These are phyloP conservation scores for Phaeoacremonium minimum DNA, from an alignment of 2,329 filamentous ascomycete species.

Conservation along the genomic window DNA sequence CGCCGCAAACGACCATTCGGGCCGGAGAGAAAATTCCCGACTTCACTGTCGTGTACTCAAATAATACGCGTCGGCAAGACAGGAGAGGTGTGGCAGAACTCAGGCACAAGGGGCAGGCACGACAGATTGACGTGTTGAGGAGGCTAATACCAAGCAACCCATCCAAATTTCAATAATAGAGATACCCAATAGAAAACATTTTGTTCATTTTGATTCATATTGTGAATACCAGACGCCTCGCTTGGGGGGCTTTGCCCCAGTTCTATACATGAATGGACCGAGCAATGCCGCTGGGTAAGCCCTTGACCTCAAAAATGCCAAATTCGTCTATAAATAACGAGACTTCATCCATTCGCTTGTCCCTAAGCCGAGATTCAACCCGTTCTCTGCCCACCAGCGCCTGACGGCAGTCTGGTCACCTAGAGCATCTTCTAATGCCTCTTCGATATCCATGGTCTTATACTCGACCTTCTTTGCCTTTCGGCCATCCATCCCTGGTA, in stretches of 20 bases:
- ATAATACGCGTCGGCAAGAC: constrained; percentile 54
- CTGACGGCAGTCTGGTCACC: constrained; percentile 66
- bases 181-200: too few species aligned
- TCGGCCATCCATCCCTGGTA: constrained; percentile 48
- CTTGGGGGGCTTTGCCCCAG: not conserved
- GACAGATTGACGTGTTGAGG: constrained; percentile 64
- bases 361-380: constrained; percentile 73
- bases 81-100: constrained; percentile 57
- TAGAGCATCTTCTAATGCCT: constrained; percentile 85
- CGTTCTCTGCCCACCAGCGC: constrained; percentile 84
- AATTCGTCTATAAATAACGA: constrained; percentile 65
- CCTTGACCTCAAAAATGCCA: too few species aligned
- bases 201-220: too few species aligned
- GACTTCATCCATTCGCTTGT: constrained; percentile 89
- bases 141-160: constrained; percentile 64
- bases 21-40: constrained; percentile 58
- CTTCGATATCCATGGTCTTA: constrained; percentile 92
- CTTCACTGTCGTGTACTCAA: constrained; percentile 66
- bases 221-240: not conserved
- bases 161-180: constrained; percentile 38
- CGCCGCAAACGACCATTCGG: constrained; percentile 55
- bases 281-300: too few species aligned
- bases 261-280: not conserved
- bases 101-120: constrained; percentile 58
- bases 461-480: constrained; percentile 76